Evolutionary conservation across 176 grass and related monocot species (phyloP).

Genomic region (Triticum dicoccoides): DNA sequence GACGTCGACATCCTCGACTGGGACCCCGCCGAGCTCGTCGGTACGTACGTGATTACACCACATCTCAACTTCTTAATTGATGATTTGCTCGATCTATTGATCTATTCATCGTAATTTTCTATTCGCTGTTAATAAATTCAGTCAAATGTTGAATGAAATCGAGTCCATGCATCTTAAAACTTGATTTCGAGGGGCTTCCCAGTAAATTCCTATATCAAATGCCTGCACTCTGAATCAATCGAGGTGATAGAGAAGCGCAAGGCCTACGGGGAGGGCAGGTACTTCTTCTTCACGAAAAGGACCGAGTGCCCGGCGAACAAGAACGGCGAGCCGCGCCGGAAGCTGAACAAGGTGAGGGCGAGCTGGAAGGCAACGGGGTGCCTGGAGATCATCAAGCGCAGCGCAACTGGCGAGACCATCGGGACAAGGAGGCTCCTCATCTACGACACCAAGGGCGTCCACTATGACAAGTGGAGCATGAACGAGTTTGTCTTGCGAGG

Average conservation of each 20-base stretch:
- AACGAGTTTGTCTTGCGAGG: neutral
- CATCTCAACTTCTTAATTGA: neutral
- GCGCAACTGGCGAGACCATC: neutral
- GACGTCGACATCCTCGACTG: conserved; percentile 7
- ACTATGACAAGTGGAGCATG: conserved; percentile 32
- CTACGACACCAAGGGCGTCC: neutral
- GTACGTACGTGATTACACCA: neutral
- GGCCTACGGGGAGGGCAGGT: conserved; percentile 16
- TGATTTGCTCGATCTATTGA: neutral
- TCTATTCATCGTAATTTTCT: neutral
- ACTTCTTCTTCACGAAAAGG: conserved; percentile 23
- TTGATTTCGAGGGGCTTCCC: neutral
- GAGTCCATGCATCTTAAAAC: no score
- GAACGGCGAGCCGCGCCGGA: conserved; percentile 9
- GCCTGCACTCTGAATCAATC: neutral
- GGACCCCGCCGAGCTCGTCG: conserved; percentile 14
- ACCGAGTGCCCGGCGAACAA: neutral
- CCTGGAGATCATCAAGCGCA: neutral
- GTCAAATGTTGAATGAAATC: neutral
- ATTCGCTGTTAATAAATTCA: neutral
- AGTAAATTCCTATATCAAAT: neutral
- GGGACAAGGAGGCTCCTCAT: conserved; percentile 27
- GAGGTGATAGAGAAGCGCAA: conserved; percentile 6
- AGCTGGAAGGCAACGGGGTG: conserved; percentile 34
- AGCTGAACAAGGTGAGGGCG: neutral